Percentiles rank a stretch among this genome's conserved stretches.
Conservation (phyloP, 768 basidiomycete genomes). For the Rhodosporidiobolus sp. region DNA sequence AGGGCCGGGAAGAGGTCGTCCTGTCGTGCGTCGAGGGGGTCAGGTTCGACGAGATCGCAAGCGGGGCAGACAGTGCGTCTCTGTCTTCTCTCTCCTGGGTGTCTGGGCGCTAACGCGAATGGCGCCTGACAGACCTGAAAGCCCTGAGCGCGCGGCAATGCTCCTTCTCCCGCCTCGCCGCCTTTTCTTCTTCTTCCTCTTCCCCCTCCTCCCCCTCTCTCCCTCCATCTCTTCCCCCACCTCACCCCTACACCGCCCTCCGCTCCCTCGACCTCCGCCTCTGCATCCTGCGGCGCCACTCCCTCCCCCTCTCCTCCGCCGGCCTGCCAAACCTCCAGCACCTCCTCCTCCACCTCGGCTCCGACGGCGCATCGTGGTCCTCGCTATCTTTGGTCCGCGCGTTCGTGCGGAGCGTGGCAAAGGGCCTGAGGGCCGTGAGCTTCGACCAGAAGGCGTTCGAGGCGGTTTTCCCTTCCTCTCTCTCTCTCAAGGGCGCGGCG, state of each 20-base stretch:
- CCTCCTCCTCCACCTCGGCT: slow-evolving; percentile 17
- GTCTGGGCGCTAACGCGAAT: background rate
- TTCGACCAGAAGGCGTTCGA: slow-evolving; percentile 9
- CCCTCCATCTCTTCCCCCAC: background rate
- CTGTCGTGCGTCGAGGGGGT: background rate
- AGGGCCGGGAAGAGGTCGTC: background rate
- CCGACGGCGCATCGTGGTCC: slow-evolving; percentile 6
- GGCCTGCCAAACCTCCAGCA: background rate
- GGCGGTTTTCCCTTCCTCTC: background rate
- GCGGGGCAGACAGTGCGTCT: background rate
- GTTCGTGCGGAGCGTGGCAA: slow-evolving; percentile 1
- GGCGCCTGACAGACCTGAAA: background rate
- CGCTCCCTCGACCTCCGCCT: slow-evolving; percentile 20
- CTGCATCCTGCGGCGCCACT: slow-evolving; percentile 10
- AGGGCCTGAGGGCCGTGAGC: background rate
- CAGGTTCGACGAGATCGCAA: background rate
- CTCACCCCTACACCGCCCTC: background rate
- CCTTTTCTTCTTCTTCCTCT: background rate
- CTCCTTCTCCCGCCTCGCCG: background rate
- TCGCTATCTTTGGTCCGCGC: background rate
- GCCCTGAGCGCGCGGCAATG: slow-evolving; percentile 14
- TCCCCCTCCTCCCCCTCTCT: background rate
- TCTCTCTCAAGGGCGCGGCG: background rate
- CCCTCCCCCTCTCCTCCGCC: background rate
- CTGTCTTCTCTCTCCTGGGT: no score